Conservation (phyloP, 2,329 filamentous ascomycete genomes). For the Cladosporium sp. region DNA sequence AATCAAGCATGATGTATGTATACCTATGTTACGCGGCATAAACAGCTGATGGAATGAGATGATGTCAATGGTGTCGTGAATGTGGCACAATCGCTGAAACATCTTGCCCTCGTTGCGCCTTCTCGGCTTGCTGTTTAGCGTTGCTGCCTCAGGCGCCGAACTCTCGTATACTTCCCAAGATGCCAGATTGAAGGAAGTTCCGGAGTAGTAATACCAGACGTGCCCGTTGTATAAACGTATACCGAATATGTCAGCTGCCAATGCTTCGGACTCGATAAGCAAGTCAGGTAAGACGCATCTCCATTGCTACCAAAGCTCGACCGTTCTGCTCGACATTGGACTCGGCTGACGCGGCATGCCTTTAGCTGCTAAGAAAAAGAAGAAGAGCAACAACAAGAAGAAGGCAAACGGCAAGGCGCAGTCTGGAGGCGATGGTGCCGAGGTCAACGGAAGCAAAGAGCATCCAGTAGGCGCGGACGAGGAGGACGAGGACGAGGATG, state of each 20-base stretch:
- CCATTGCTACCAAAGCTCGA: neutral
- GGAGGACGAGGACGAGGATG: constrained; percentile 45
- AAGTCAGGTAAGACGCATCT: constrained; percentile 26
- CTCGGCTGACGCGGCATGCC: constrained; percentile 27
- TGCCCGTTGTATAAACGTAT: constrained; percentile 2
- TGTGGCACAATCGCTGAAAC: neutral
- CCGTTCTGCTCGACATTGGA: neutral
- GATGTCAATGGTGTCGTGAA: neutral
- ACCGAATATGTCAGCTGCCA: constrained; percentile 24
- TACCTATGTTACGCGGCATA: neutral
- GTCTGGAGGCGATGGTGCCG: constrained; percentile 40
- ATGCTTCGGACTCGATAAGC: constrained; percentile 23
- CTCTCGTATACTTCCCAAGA: neutral
- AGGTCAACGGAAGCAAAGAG: constrained; percentile 39
- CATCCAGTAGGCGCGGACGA: constrained; percentile 42
- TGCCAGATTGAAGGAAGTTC: neutral
- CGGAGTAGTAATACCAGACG: neutral
- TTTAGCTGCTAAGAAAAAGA: constrained; percentile 47
- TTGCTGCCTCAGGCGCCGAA: neutral
- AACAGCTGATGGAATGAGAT: neutral
- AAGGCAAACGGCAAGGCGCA: constrained; percentile 52
- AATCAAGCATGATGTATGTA: neutral
- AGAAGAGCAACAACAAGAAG: constrained; percentile 60
- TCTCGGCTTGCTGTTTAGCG: neutral
- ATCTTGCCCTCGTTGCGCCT: neutral